phyloP scores from a whole-genome alignment of 2,329 filamentous ascomycete genomes.

The Penicillium sp. region DNA sequence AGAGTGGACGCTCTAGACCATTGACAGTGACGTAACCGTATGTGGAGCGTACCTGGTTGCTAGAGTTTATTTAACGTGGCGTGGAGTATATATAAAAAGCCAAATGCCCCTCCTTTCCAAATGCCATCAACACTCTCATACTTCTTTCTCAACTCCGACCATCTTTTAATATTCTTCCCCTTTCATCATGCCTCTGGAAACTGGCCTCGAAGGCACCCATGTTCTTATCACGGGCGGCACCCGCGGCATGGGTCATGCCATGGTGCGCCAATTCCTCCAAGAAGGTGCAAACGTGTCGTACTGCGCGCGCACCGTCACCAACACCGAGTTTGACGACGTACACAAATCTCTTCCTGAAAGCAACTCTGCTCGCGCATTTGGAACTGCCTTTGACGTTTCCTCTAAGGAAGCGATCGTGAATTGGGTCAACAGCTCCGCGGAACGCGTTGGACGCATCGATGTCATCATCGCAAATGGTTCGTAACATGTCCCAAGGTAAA shows the following conservation, averaged over 20 bases:
- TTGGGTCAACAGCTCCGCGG: conserved; percentile 17
- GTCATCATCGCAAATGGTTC: conserved; percentile 20
- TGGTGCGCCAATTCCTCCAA: conserved; percentile 20
- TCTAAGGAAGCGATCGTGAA: conserved; percentile 12
- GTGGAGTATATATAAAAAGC: not conserved
- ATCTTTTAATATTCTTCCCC: not conserved
- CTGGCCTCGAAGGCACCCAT: not conserved
- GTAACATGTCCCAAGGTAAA: not conserved
- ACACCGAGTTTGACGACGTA: conserved; percentile 15
- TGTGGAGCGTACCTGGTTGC: no score
- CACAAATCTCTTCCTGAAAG: conserved; percentile 10
- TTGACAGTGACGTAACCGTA: no score
- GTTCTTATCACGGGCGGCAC: conserved; percentile 17
- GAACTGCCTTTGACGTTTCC: conserved; percentile 18
- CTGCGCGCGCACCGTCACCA: conserved; percentile 19
- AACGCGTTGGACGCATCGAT: conserved; percentile 17
- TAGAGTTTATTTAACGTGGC: no score
- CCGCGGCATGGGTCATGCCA: conserved; percentile 24
- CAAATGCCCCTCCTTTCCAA: not conserved
- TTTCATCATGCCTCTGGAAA: not conserved
- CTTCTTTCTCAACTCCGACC: not conserved
- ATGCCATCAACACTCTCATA: not conserved
- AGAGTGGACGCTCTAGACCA: no score
- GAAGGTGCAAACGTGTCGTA: conserved; percentile 22
- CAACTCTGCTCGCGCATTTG: conserved; percentile 14